A percentile compares a stretch with the other conserved stretches of the same genome.
phyloP scores from a whole-genome alignment of 2,329 filamentous ascomycete genomes.

The Claviceps africana region DNA sequence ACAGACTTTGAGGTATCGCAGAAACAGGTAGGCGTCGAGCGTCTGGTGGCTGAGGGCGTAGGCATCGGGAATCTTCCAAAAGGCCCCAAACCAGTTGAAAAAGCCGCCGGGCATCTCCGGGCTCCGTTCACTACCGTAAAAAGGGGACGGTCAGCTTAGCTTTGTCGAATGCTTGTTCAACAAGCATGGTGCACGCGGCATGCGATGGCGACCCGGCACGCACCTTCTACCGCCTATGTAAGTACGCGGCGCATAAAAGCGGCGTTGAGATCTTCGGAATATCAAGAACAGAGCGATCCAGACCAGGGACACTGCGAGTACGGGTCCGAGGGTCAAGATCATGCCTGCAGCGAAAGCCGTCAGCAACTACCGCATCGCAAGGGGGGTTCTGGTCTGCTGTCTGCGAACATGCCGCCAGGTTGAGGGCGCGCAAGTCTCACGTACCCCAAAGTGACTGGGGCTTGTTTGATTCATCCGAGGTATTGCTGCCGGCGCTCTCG shows the following conservation, averaged over 20 bases:
- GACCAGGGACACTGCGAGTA: conserved; percentile 31
- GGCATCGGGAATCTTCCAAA: conserved; percentile 54
- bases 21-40: conserved; percentile 75
- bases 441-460: conserved; percentile 24
- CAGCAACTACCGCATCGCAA: background rate
- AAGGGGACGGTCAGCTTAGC: background rate
- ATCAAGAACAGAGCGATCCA: conserved; percentile 39
- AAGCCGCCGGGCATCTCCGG: conserved; percentile 40
- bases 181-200: background rate
- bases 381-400: accelerated
- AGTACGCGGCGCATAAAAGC: conserved; percentile 43
- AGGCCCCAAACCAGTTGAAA: conserved; percentile 47
- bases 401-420: background rate
- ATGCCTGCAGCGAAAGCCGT: conserved; percentile 17
- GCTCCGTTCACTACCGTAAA: conserved; percentile 34
- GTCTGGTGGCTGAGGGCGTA: conserved; percentile 78
- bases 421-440: conserved; percentile 1
- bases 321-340: conserved; percentile 39
- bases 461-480: conserved; percentile 6
- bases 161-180: background rate
- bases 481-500: conserved; percentile 11
- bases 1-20: conserved; percentile 69
- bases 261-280: conserved; percentile 31
- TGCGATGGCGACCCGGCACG: background rate
- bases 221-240: conserved; percentile 37